Percentiles rank a stretch among this genome's conserved stretches.
Conservation (phyloP, 129 eudicot species). For the Centrapalus pauciflorus region DNA sequence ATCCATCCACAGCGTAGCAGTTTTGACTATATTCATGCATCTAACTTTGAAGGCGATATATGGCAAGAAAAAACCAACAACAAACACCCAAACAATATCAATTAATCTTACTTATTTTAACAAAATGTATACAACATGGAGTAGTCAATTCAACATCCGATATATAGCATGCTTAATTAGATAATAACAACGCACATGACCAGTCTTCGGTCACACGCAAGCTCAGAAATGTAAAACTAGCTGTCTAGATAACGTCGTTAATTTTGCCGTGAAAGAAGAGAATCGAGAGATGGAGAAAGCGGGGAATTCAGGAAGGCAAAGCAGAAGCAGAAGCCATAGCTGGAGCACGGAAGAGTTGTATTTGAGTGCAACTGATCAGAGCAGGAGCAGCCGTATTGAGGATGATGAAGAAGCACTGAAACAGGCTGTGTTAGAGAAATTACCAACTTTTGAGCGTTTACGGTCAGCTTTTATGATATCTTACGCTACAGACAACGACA, state of each 20-base stretch:
- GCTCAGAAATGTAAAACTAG: neutral
- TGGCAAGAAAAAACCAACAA: neutral
- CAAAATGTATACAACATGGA: no score
- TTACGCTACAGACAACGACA: slow-evolving; percentile 5
- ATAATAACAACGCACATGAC: neutral
- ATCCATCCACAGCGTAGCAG: slow-evolving; percentile 18
- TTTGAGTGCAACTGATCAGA: slow-evolving; percentile 16
- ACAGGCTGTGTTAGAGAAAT: slow-evolving; percentile 44
- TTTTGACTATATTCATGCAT: slow-evolving; percentile 8
- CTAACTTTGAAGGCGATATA: neutral
- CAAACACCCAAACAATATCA: neutral
- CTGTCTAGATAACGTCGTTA: neutral
- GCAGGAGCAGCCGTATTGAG: slow-evolving; percentile 21
- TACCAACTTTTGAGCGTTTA: slow-evolving; percentile 55
- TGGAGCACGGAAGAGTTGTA: slow-evolving; percentile 17
- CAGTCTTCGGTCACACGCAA: no score
- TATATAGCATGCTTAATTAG: no score
- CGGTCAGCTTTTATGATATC: slow-evolving; percentile 49
- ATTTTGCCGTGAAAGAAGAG: neutral
- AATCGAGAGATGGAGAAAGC: slow-evolving; percentile 9
- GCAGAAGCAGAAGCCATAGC: slow-evolving; percentile 22
- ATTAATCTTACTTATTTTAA: neutral
- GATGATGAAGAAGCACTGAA: slow-evolving; percentile 39
- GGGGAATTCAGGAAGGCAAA: neutral
- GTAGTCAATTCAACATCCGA: no score